A percentile compares a stretch with the other conserved stretches of the same genome.
These are phyloP conservation scores for Atractiella rhizophila DNA, from an alignment of 768 basidiomycete species.

Conservation along the genomic window DNA sequence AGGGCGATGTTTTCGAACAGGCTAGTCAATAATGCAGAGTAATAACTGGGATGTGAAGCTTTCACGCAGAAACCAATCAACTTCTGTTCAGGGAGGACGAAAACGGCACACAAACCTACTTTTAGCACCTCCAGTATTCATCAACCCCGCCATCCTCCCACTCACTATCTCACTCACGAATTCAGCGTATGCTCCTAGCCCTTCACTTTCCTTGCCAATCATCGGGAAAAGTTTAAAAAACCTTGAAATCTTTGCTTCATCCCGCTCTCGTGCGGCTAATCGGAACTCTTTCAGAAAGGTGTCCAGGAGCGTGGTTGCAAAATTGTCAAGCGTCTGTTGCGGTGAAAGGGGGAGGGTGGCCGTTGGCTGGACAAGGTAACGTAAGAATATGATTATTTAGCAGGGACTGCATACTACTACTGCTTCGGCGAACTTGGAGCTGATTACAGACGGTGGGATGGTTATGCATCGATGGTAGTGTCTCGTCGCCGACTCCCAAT, in stretches of 20 bases:
- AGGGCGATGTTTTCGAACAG: constrained; percentile 85
- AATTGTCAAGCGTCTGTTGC: constrained; percentile 46
- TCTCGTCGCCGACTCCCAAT: constrained; percentile 87
- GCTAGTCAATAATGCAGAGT: constrained; percentile 63
- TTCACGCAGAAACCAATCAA: not conserved
- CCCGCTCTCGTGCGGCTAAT: constrained; percentile 49
- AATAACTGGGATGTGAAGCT: constrained; percentile 85
- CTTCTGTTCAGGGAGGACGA: not conserved
- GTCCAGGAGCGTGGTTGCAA: constrained; percentile 45
- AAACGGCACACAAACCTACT: not conserved
- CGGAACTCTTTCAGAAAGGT: constrained; percentile 61
- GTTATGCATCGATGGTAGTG: constrained; percentile 78
- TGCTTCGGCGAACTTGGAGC: constrained; percentile 58
- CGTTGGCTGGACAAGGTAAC: constrained; percentile 40
- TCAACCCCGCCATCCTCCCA: constrained; percentile 4
- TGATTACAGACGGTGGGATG: constrained; percentile 47
- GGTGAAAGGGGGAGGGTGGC: constrained; percentile 68
- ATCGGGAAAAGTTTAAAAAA: constrained; percentile 94
- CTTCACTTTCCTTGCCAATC: constrained; percentile 79
- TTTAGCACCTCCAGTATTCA: constrained; percentile 6
- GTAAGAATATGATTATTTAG: not conserved
- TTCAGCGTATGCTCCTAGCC: constrained; percentile 67
- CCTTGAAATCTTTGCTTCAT: constrained; percentile 40
- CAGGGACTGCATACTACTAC: constrained; percentile 36
- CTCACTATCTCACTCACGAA: constrained; percentile 39